Percentiles rank a stretch among this genome's conserved stretches.
phyloP scores from a whole-genome alignment of 441 rosid genomes.

The Metrosideros polymorpha region DNA sequence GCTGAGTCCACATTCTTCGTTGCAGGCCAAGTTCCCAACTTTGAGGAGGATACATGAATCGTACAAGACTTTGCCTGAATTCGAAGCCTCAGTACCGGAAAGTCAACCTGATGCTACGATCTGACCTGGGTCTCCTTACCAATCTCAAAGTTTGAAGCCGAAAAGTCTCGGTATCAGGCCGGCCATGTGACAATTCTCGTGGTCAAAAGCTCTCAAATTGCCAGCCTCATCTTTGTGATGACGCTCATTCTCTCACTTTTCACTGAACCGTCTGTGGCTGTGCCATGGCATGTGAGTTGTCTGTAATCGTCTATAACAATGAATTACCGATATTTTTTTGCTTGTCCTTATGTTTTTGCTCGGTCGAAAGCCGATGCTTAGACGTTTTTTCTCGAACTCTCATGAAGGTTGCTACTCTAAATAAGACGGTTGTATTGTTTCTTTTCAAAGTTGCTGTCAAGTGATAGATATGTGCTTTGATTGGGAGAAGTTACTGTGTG shows the following conservation, averaged over 20 bases:
- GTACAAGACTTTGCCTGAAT: slow-evolving; percentile 30
- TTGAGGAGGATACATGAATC: slow-evolving; percentile 31
- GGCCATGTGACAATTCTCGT: not conserved
- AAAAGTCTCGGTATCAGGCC: not conserved
- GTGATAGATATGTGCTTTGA: not conserved
- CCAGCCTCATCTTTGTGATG: not conserved
- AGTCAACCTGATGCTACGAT: slow-evolving; percentile 35
- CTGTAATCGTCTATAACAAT: not conserved
- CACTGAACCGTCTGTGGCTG: not conserved
- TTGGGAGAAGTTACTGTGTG: too few relatives aligned
- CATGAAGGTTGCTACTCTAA: not conserved
- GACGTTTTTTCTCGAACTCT: not conserved
- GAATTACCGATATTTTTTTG: not conserved
- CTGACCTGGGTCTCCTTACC: not conserved
- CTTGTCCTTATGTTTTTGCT: not conserved
- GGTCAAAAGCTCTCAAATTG: not conserved
- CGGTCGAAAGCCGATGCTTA: not conserved
- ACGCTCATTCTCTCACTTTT: not conserved
- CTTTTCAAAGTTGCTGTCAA: not conserved
- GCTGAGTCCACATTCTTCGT: not conserved
- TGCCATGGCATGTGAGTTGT: not conserved
- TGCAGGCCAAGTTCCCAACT: slow-evolving; percentile 44
- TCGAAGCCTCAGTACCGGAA: slow-evolving; percentile 28
- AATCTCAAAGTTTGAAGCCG: not conserved
- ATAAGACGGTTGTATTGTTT: not conserved